phyloP scores from a whole-genome alignment of 768 basidiomycete species.

The Lentinus tigrinus region DNA sequence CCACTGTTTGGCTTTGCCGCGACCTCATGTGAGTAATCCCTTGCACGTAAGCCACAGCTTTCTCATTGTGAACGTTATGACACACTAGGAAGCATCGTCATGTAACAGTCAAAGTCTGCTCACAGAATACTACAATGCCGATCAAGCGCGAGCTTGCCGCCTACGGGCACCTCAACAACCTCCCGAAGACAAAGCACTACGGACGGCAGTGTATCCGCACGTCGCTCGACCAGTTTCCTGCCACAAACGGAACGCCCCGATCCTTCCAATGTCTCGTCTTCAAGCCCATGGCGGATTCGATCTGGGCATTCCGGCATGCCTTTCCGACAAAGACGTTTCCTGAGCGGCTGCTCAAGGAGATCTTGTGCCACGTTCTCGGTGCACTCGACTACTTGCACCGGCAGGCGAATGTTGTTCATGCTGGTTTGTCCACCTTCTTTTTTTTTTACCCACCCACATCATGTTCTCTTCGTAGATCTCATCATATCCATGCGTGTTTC shows the following conservation, averaged over 20 bases:
- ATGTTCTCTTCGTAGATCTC: neutral
- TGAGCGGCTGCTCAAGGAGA: neutral
- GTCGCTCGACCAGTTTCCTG: neutral
- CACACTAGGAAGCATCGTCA: conserved; percentile 1
- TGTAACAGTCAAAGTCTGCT: conserved; percentile 8
- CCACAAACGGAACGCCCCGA: neutral
- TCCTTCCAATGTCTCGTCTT: neutral
- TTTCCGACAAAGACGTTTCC: neutral
- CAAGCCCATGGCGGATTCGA: neutral
- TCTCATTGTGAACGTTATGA: too few relatives aligned
- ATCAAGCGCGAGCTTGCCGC: conserved; percentile 2
- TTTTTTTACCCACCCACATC: neutral
- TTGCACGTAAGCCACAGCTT: neutral
- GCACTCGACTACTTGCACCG: conserved; percentile 10
- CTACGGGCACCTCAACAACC: neutral
- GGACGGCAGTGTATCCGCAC: neutral
- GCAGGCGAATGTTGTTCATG: conserved; percentile 10
- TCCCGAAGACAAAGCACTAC: neutral
- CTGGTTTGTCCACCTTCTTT: conserved; percentile 8
- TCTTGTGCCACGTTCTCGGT: neutral
- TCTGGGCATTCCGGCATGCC: neutral
- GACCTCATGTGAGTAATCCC: neutral
- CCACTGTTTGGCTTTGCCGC: neutral
- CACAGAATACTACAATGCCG: neutral
- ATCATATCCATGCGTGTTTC: neutral